phyloP scores from a whole-genome alignment of 352 stramenopile species.

The Phytophthora aleatoria region DNA sequence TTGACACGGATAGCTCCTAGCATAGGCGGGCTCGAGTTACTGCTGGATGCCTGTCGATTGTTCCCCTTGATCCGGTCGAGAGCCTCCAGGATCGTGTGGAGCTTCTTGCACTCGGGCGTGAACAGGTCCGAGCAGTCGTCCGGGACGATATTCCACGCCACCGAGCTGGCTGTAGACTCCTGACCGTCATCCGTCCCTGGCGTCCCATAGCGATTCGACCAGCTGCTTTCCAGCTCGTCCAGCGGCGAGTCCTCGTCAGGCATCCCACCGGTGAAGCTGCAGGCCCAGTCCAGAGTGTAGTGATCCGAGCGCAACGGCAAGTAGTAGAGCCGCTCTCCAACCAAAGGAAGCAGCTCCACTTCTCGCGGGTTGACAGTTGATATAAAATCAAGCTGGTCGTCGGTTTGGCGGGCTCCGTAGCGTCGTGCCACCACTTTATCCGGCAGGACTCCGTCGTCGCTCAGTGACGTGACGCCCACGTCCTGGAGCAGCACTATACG shows the following conservation, averaged over 20 bases:
- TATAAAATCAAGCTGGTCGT: constrained; percentile 43
- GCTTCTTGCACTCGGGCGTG: constrained; percentile 20
- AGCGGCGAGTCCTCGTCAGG: constrained; percentile 36
- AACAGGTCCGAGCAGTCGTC: constrained; percentile 36
- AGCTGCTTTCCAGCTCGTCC: constrained; percentile 34
- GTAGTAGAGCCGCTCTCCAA: constrained; percentile 60
- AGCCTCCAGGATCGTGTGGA: constrained; percentile 35
- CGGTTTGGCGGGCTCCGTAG: background rate
- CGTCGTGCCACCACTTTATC: constrained; percentile 22
- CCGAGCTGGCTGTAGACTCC: background rate
- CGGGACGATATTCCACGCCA: constrained; percentile 25
- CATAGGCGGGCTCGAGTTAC: constrained; percentile 41
- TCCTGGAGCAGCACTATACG: constrained; percentile 31
- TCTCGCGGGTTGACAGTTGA: constrained; percentile 44
- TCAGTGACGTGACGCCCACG: constrained; percentile 4
- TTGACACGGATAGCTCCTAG: constrained; percentile 61
- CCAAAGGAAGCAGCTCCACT: constrained; percentile 48
- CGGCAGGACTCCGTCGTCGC: constrained; percentile 7
- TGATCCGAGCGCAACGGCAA: constrained; percentile 56
- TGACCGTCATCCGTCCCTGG: background rate
- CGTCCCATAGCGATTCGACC: constrained; percentile 6
- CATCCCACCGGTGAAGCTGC: constrained; percentile 35
- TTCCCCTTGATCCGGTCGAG: constrained; percentile 22
- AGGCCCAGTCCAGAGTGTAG: constrained; percentile 51
- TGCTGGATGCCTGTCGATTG: background rate